These are phyloP conservation scores for Truncatella angustata DNA, from an alignment of 2,329 filamentous ascomycete genomes.

Conservation along the genomic window DNA sequence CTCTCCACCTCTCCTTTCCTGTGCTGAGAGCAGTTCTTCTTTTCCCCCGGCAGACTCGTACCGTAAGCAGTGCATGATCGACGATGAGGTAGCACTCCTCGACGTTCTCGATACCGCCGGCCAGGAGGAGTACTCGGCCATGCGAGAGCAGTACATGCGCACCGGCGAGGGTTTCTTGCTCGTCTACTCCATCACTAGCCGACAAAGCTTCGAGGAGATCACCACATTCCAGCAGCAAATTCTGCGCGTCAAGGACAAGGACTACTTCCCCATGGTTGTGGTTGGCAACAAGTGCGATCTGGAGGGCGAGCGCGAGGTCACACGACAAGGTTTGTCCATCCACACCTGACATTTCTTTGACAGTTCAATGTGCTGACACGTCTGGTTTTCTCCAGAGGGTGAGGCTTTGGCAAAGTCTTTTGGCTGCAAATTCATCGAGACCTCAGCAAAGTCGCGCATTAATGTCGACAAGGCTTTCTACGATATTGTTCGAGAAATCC, in stretches of 20 bases:
- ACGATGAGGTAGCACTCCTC: constrained; percentile 95
- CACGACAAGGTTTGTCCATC: constrained; percentile 62
- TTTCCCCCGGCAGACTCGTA: constrained; percentile 68
- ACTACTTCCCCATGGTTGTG: constrained; percentile 99
- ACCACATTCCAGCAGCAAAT: constrained; percentile 99
- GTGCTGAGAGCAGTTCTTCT: not conserved
- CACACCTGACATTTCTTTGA: not conserved
- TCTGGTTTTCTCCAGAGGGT: constrained; percentile 71
- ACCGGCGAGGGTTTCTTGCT: constrained; percentile 97
- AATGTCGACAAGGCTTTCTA: constrained; percentile 99
- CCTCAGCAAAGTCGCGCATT: constrained; percentile 95
- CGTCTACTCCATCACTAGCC: constrained; percentile 96
- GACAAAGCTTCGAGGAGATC: constrained; percentile 98
- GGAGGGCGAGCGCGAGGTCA: constrained; percentile 86
- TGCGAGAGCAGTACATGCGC: constrained; percentile 99
- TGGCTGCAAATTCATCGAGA: constrained; percentile 98
- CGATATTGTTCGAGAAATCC: constrained; percentile 96
- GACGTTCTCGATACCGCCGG: constrained; percentile 98
- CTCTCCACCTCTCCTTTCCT: not conserved
- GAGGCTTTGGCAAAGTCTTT: constrained; percentile 83
- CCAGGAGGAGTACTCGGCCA: constrained; percentile 98
- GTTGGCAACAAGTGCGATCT: constrained; percentile 99
- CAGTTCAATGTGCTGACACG: not conserved
- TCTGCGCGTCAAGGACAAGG: constrained; percentile 97
- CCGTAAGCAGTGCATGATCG: constrained; percentile 99